Evolutionary conservation across 352 stramenopile genomes (phyloP).

Genomic region (Phytophthora aleatoria): DNA sequence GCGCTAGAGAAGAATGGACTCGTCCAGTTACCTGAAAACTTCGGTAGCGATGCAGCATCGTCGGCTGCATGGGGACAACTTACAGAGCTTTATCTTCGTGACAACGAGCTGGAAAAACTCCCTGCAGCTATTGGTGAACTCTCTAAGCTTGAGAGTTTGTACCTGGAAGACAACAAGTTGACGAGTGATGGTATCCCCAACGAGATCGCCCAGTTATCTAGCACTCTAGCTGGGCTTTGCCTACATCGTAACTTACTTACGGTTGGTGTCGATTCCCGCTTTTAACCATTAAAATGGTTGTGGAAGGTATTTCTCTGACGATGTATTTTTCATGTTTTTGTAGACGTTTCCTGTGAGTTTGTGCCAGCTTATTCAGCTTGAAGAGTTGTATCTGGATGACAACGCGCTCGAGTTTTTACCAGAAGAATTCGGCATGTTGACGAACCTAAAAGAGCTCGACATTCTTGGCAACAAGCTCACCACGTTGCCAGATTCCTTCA

Average conservation of each 20-base stretch:
- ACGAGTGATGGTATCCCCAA: conserved; percentile 63
- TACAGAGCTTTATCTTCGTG: conserved; percentile 82
- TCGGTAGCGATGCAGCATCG: conserved; percentile 35
- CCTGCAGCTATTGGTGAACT: conserved; percentile 58
- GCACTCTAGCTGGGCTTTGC: conserved; percentile 68
- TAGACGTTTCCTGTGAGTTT: conserved; percentile 68
- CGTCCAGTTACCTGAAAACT: conserved; percentile 49
- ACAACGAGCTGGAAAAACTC: conserved; percentile 73
- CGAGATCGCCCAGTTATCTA: conserved; percentile 46
- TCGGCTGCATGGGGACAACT: conserved; percentile 47
- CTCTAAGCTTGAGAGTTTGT: conserved; percentile 75
- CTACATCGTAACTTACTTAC: conserved; percentile 83
- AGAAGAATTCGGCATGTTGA: conserved; percentile 71
- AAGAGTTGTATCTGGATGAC: conserved; percentile 88
- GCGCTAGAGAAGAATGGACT: conserved; percentile 85
- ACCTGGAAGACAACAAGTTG: conserved; percentile 87
- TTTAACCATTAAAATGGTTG: not conserved
- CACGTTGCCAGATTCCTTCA: conserved; percentile 69
- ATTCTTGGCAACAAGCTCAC: conserved; percentile 75
- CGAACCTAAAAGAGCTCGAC: conserved; percentile 80
- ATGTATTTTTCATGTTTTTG: not conserved
- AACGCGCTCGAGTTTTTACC: conserved; percentile 71
- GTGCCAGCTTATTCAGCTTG: conserved; percentile 64
- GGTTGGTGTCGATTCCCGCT: conserved; percentile 26
- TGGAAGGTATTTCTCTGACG: not conserved